phyloP scores from a whole-genome alignment of 805 yeast genomes.

The Suhomyces faveliae region DNA sequence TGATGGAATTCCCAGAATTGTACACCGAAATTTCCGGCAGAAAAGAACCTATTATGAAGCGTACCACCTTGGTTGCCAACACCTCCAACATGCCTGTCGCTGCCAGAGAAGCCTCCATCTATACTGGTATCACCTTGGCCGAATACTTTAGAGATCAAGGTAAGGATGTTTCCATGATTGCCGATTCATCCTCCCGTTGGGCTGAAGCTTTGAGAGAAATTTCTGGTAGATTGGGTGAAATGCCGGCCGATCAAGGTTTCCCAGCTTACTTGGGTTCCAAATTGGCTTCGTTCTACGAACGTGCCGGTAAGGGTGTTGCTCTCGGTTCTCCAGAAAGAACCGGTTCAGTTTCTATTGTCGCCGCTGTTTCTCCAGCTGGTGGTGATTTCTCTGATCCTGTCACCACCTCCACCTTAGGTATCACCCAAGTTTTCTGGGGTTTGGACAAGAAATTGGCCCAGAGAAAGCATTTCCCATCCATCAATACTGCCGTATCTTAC shows the following conservation, averaged over 20 bases:
- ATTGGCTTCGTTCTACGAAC: conserved; percentile 97
- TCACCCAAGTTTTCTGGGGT: conserved; percentile 99
- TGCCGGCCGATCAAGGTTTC: conserved; percentile 99
- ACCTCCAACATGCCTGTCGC: conserved; percentile 99
- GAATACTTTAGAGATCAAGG: conserved; percentile 99
- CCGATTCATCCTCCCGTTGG: conserved; percentile 99
- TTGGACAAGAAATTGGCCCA: conserved; percentile 98
- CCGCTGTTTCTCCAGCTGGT: conserved; percentile 99
- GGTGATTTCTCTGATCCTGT: conserved; percentile 99
- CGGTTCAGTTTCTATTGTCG: conserved; percentile 98
- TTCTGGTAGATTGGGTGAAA: conserved; percentile 99
- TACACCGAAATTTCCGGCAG: conserved; percentile 87
- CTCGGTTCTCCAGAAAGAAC: conserved; percentile 94
- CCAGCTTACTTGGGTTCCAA: conserved; percentile 99
- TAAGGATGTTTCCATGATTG: conserved; percentile 98
- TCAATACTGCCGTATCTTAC: conserved; percentile 93
- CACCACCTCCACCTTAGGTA: conserved; percentile 96
- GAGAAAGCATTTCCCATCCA: conserved; percentile 99
- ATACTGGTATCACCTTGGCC: conserved; percentile 97
- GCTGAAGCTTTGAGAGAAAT: conserved; percentile 99
- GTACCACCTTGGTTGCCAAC: conserved; percentile 97
- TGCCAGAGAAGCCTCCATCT: conserved; percentile 99
- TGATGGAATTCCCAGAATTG: conserved; percentile 99
- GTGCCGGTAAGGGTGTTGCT: conserved; percentile 96
- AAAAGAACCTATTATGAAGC: conserved; percentile 98